A percentile compares a stretch with the other conserved stretches of the same genome.
Evolutionary conservation across 164 flowering plant species (phyloP).

Genomic region (Brasenia schreberi): DNA sequence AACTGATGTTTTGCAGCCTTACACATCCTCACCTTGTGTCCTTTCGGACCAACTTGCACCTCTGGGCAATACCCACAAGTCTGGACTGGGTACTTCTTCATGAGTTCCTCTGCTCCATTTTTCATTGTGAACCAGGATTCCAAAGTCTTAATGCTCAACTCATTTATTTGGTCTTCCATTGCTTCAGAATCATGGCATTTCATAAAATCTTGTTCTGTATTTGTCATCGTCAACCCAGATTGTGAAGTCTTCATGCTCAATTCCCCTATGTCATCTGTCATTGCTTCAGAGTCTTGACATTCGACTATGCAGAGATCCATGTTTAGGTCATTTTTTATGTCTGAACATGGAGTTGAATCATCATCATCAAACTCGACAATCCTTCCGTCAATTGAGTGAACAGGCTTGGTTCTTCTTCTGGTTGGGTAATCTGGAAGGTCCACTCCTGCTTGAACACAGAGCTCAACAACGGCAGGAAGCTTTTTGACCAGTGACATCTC

Average conservation of each 20-base stretch:
- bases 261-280: conserved; percentile 14
- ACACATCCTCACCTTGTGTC: conserved; percentile 82
- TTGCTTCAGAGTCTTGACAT: conserved; percentile 2
- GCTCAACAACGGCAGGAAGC: conserved; percentile 76
- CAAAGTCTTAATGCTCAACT: conserved; percentile 28
- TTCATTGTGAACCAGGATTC: conserved; percentile 55
- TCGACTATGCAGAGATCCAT: not conserved
- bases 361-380: conserved; percentile 55
- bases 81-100: conserved; percentile 55
- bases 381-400: conserved; percentile 69
- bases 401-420: conserved; percentile 68
- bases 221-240: conserved; percentile 49
- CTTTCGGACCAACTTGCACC: conserved; percentile 87
- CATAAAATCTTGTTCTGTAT: conserved; percentile 12
- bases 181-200: conserved; percentile 7
- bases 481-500: conserved; percentile 33
- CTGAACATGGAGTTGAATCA: not conserved
- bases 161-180: conserved; percentile 13
- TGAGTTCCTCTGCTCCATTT: conserved; percentile 43
- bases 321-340: not conserved
- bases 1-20: conserved; percentile 76
- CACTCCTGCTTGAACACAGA: conserved; percentile 86
- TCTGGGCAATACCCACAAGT: conserved; percentile 83
- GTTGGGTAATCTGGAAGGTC: conserved; percentile 52
- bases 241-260: conserved; percentile 30